Evolutionary conservation across 768 basidiomycete genomes (phyloP), one percentile per base, ranked within the genome.

Genomic region (Antrodiella citrinella): DNA sequence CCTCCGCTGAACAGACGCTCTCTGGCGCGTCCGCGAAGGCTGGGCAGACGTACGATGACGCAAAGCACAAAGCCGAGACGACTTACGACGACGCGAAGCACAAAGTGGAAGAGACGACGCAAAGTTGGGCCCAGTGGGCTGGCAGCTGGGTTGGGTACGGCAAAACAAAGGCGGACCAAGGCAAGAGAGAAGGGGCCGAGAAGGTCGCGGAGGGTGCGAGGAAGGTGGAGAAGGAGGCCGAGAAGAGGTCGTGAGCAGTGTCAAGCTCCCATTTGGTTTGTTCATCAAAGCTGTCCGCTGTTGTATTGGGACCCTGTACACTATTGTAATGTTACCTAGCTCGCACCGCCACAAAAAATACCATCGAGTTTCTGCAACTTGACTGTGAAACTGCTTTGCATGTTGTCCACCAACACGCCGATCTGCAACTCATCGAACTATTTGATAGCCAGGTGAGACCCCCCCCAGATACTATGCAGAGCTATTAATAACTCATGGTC

Each of bases 71-170:
- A 50, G 61, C 60, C 22, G 64, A 67, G 54, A 53, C 57, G 25
- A 62, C 26, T 35, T 44, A 64, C 7, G 64, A 61, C 11, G 67
- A 68, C 41, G 54, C 60, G 0, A 62, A 62, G 54, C 53, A 56
- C 47, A 58, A 58, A 54, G 53, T 58, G 12, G 65, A 69, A 52
- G 57, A 57, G 26, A 62, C 47, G 44, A 64, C 21, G 58, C 65
- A 44, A 65, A 67, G 53, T 48, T 62, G n/a, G 66, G 68, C 60
- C 26, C 21, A 38, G 30, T 62, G 58, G 61, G 44, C 61, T 47
- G 66, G 69, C 35, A 58, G 65, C 44, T 69, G 69, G 69, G 72
- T 73, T 21, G 65, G 69, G 12, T 71, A 70, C 59, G 72, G 69
- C 20, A 55, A 67, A 45, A 57, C 57, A 26, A 70, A 66, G 55